Evolutionary conservation across 106 monocot species (phyloP).

Genomic region (Narthecium ossifragum): DNA sequence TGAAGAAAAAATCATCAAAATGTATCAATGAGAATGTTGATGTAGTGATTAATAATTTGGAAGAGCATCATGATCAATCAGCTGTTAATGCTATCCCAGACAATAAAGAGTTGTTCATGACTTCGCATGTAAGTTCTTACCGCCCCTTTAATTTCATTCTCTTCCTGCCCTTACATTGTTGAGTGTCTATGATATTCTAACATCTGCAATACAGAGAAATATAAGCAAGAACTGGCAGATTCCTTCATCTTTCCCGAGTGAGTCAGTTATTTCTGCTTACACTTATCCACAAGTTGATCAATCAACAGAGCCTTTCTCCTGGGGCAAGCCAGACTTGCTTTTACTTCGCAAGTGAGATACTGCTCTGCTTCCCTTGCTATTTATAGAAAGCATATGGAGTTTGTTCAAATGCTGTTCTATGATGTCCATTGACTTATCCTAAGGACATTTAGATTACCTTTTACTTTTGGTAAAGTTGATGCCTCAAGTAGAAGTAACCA

Average conservation of each 20-base stretch:
- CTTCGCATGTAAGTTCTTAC: slow-evolving; percentile 50
- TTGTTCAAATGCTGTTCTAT: too few species aligned
- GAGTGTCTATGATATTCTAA: too few species aligned
- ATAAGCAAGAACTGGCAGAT: slow-evolving; percentile 98
- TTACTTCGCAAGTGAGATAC: slow-evolving; percentile 70
- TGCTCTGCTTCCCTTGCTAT: too few species aligned
- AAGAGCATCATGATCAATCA: slow-evolving; percentile 19
- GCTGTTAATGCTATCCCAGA: slow-evolving; percentile 19
- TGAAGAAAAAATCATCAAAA: slow-evolving; percentile 29
- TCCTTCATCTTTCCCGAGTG: slow-evolving; percentile 83
- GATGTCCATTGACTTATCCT: too few species aligned
- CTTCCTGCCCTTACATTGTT: neutral
- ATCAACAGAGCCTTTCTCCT: slow-evolving; percentile 78
- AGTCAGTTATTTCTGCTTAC: slow-evolving; percentile 66
- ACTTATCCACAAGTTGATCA: slow-evolving; percentile 76
- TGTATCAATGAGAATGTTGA: slow-evolving; percentile 19
- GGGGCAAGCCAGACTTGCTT: slow-evolving; percentile 87
- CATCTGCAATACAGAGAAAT: slow-evolving; percentile 60
- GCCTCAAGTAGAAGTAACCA: too few species aligned
- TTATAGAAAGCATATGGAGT: too few species aligned
- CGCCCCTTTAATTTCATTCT: neutral
- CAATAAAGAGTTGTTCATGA: slow-evolving; percentile 63
- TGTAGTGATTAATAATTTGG: slow-evolving; percentile 6
- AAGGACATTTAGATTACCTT: too few species aligned
- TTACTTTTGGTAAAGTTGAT: too few species aligned